Conservation (phyloP, 192 early-diverging fungal species). For the Polychytrium aggregatum region DNA sequence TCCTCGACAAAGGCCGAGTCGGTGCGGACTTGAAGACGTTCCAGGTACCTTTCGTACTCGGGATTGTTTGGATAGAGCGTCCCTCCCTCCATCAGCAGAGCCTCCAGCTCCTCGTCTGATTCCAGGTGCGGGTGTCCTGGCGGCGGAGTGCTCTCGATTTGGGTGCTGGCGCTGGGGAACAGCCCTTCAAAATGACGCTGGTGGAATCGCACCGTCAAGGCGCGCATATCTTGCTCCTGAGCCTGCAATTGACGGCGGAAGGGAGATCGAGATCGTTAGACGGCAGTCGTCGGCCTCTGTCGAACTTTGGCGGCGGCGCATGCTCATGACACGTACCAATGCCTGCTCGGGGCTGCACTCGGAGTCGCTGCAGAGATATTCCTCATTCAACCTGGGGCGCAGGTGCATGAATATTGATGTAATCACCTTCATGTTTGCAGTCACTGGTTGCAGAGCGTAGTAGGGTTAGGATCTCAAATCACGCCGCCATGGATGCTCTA, state of each 20-base stretch:
- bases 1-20: slow-evolving; percentile 51
- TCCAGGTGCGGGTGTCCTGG: no score
- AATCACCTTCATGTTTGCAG: slow-evolving; percentile 69
- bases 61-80: no score
- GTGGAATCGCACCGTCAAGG: slow-evolving; percentile 51
- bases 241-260: slow-evolving; percentile 16
- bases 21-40: no score
- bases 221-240: slow-evolving; percentile 55
- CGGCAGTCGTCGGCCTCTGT: no score
- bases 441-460: not conserved
- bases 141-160: no score
- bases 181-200: slow-evolving; percentile 22
- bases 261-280: not conserved
- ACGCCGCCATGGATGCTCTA: slow-evolving; percentile 1
- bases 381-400: slow-evolving; percentile 50
- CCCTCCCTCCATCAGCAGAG: no score
- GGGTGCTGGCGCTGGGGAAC: not conserved
- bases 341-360: slow-evolving; percentile 65
- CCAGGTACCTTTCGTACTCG: no score
- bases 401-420: slow-evolving; percentile 61
- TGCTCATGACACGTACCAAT: slow-evolving; percentile 25
- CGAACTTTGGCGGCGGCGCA: no score
- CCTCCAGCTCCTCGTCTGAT: no score
- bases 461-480: no score
- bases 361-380: slow-evolving; percentile 58